Base-by-base conservation (phyloP, 805 yeast genomes). In the Lipomyces orientalis region DNA sequence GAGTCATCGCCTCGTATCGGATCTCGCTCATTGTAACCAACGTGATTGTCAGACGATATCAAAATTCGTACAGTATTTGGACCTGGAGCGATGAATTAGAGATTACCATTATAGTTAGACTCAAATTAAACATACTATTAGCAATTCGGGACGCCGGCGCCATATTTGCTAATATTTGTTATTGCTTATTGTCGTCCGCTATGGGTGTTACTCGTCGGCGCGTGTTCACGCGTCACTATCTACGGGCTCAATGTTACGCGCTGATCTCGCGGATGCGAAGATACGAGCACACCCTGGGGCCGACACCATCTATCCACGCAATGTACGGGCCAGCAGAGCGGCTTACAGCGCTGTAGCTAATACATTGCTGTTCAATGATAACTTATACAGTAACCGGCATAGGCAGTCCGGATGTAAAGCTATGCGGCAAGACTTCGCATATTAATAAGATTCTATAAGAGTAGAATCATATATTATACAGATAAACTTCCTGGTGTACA, bases 31-130 rank as follows among this genome's bases (percentile, higher is more conserved):
- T 87, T 87, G 76, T 88, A 93, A 0, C 99, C 99, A 22, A 95
- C 97, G 81, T 95, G 99, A 76, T 95, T 95, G 75, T 95, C 99
- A 0, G 98, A 93, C 1, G 99, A 92, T 39, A 95, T 79, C 39
- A 95, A 85, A 22, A 95, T 85, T 31, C 90, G 81, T 19, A 93
- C 86, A 0, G 97, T 91, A 76, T 91, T 86, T n/a, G 67, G 58
- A n/a, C 33, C 67, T 64, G 49, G 8, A 43, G 22, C n/a, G n/a
- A 16, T 43, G 49, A 12, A 16, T 43, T 43, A 43, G 49, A 43
- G 22, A n/a, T 43, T n/a, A 4, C 49, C 22, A 43, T 43, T 43
- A 43, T 16, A 43, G 0, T 2, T 5, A 9, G 16, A 43, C n/a
- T 16, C 16, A 14, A 16, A 8, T 43, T 43, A n/a, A n/a, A 43